Conservation (phyloP, 192 early-diverging fungal genomes). For the Coemansia sp. region DNA sequence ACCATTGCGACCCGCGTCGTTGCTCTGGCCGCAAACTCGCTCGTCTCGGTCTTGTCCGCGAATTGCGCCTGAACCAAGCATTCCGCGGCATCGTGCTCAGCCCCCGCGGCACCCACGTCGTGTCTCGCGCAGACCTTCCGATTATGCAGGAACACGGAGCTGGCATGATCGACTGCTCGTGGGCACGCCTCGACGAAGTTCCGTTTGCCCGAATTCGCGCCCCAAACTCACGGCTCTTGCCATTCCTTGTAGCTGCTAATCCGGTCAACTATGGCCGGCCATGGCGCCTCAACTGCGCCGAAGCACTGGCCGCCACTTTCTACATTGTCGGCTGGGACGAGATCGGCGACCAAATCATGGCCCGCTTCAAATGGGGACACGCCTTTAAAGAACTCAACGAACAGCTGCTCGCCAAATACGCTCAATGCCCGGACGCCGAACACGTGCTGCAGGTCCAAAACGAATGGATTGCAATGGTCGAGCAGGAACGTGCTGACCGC, state of each 20-base stretch:
- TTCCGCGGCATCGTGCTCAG: conserved; percentile 91
- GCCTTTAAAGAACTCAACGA: conserved; percentile 88
- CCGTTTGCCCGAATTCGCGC: conserved; percentile 88
- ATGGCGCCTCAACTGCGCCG: conserved; percentile 95
- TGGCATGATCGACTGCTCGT: conserved; percentile 96
- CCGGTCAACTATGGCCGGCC: conserved; percentile 98
- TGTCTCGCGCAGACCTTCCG: conserved; percentile 80
- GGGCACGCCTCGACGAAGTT: conserved; percentile 92
- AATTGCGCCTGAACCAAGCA: conserved; percentile 75
- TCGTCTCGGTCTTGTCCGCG: conserved; percentile 75
- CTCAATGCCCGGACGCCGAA: conserved; percentile 68
- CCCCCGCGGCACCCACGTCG: conserved; percentile 82
- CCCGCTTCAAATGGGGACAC: conserved; percentile 95
- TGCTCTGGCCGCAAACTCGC: conserved; percentile 92
- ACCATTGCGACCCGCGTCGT: conserved; percentile 97
- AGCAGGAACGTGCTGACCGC: conserved; percentile 59
- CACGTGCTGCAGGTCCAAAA: conserved; percentile 77
- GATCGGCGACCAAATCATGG: conserved; percentile 72
- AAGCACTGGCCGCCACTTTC: conserved; percentile 92
- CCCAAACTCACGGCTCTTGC: conserved; percentile 85
- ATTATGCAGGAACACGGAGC: conserved; percentile 77
- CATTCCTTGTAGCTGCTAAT: conserved; percentile 94
- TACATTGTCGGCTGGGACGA: conserved; percentile 82
- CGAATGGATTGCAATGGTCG: conserved; percentile 75
- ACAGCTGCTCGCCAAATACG: conserved; percentile 76